phyloP scores from a whole-genome alignment of 2,329 filamentous ascomycete species.

The Sporothrix brunneoviolacea region DNA sequence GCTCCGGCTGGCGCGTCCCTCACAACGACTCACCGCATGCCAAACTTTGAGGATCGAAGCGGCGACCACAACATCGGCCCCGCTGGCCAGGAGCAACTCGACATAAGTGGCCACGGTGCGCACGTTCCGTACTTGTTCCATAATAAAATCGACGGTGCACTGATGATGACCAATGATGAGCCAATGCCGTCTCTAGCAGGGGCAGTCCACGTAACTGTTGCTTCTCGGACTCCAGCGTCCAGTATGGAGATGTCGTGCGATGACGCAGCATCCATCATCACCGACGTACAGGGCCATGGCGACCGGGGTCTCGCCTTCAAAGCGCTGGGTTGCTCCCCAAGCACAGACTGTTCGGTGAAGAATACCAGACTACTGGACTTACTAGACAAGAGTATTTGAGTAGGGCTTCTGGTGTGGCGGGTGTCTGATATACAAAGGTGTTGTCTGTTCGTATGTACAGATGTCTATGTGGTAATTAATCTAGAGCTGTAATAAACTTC shows the following conservation, averaged over 20 bases:
- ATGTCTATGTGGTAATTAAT: neutral
- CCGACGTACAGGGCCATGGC: neutral
- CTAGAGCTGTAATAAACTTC: no score
- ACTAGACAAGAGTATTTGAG: neutral
- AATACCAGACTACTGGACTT: neutral
- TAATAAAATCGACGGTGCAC: neutral
- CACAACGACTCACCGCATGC: no score
- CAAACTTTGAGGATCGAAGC: no score
- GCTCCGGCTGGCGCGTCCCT: no score
- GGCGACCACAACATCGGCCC: no score
- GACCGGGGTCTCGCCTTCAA: neutral
- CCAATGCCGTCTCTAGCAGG: neutral
- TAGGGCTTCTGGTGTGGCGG: neutral
- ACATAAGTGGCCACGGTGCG: no score
- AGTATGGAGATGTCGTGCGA: neutral
- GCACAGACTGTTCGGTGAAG: neutral
- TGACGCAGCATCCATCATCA: neutral
- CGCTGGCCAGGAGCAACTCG: no score
- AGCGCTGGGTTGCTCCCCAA: neutral
- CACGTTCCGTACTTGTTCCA: no score
- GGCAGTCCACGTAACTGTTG: neutral
- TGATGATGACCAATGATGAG: neutral
- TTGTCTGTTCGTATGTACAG: neutral
- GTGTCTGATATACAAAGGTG: neutral
- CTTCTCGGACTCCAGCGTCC: neutral